Conservation (phyloP, 1,284 basidiomycete genomes). For the Heterobasidion parviporum region DNA sequence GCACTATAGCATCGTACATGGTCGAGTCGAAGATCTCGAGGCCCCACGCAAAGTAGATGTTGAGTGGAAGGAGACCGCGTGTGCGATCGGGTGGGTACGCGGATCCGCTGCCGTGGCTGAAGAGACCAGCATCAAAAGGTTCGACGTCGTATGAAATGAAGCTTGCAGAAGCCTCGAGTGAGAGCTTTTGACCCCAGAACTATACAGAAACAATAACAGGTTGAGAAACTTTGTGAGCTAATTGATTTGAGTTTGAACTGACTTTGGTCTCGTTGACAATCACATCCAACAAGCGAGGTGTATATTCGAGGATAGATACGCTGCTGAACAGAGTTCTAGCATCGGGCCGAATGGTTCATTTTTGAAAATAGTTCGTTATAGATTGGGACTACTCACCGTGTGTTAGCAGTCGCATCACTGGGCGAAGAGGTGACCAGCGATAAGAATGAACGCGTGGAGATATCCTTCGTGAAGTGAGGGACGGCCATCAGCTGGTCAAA, state of each 20-base stretch:
- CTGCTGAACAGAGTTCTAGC: neutral
- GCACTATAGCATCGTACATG: conserved; percentile 8
- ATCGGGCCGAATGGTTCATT: neutral
- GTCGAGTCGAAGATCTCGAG: conserved; percentile 3
- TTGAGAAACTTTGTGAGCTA: neutral
- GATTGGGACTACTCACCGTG: neutral
- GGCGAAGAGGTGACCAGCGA: neutral
- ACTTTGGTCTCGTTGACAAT: conserved; percentile 2
- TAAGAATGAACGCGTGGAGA: neutral
- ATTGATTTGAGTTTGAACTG: neutral
- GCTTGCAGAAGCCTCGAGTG: conserved; percentile 14
- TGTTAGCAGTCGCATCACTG: neutral
- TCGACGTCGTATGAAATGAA: conserved; percentile 5
- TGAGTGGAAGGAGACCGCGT: conserved; percentile 10
- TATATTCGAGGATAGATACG: conserved; percentile 1
- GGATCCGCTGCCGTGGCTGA: conserved; percentile 8
- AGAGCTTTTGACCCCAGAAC: conserved; percentile 7
- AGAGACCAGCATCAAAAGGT: conserved; percentile 5
- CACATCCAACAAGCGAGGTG: neutral
- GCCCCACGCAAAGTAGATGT: conserved; percentile 10
- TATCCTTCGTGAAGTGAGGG: neutral
- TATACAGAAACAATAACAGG: neutral
- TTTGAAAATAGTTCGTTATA: neutral
- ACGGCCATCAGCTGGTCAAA: conserved; percentile 8
- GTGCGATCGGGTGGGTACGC: conserved; percentile 14